A percentile compares a stretch with the other conserved stretches of the same genome.
phyloP scores from a whole-genome alignment of 768 basidiomycete species.

The Mycena albidolilacea region DNA sequence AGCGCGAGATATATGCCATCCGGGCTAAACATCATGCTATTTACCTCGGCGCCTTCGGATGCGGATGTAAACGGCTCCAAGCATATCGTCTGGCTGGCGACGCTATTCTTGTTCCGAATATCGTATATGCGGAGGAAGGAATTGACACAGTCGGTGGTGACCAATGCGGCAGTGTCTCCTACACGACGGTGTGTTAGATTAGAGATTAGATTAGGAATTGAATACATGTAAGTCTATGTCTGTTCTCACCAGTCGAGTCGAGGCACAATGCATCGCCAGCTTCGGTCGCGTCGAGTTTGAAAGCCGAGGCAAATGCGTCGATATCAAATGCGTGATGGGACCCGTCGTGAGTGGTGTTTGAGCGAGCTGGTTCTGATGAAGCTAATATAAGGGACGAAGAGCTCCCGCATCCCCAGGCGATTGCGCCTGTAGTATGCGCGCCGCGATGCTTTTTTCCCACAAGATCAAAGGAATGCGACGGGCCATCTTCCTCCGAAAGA shows the following conservation, averaged over 20 bases:
- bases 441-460: conserved; percentile 35
- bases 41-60: conserved; percentile 61
- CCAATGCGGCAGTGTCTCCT: conserved; percentile 47
- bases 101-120: conserved; percentile 51
- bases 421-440: conserved; percentile 57
- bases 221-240: too few relatives aligned
- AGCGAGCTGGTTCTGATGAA: conserved; percentile 64
- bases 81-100: conserved; percentile 47
- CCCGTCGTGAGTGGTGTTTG: conserved; percentile 49
- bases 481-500: conserved; percentile 20
- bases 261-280: conserved; percentile 69
- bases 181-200: background rate
- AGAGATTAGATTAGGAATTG: background rate
- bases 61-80: conserved; percentile 55
- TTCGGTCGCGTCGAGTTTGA: conserved; percentile 61
- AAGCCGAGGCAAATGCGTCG: conserved; percentile 38
- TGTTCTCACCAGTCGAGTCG: conserved; percentile 57
- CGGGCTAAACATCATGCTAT: conserved; percentile 66
- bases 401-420: conserved; percentile 65
- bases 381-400: conserved; percentile 64
- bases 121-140: conserved; percentile 67
- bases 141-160: conserved; percentile 45
- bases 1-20: conserved; percentile 74
- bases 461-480: conserved; percentile 34
- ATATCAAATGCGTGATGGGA: conserved; percentile 69